phyloP scores from a whole-genome alignment of 139 green algal genomes.

The Tetraselmis striata region DNA sequence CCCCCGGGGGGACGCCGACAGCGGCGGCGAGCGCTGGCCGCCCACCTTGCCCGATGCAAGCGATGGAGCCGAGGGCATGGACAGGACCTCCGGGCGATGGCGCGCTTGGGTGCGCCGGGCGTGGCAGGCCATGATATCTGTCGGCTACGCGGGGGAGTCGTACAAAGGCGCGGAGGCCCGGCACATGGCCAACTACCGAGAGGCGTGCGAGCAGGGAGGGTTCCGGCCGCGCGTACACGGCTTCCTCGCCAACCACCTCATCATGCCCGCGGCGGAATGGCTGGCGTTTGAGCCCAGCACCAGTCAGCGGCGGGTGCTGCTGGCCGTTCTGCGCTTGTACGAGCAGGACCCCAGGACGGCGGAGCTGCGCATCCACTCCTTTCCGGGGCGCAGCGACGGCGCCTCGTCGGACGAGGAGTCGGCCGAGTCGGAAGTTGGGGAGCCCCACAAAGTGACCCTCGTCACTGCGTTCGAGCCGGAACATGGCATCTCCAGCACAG shows the following conservation, averaged over 20 bases:
- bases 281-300: not conserved
- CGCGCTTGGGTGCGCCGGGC: not conserved
- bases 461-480: no score
- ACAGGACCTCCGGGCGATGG: no score
- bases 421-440: no score
- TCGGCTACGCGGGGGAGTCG: not conserved
- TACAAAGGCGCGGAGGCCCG: not conserved
- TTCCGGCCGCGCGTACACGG: not conserved
- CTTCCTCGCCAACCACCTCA: not conserved
- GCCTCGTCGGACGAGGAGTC: no score
- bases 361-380: no score
- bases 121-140: not conserved
- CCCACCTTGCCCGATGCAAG: not conserved
- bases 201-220: not conserved
- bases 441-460: no score
- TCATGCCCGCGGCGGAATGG: not conserved
- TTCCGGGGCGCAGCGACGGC: no score
- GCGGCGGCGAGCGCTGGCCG: not conserved
- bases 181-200: not conserved
- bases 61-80: no score
- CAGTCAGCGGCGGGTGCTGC: not conserved
- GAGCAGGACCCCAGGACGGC: no score
- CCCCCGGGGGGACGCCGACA: no score
- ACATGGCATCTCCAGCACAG: no score
- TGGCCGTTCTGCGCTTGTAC: no score